phyloP scores from a whole-genome alignment of 2,329 filamentous ascomycete species.

The Paecilomyces formosus region DNA sequence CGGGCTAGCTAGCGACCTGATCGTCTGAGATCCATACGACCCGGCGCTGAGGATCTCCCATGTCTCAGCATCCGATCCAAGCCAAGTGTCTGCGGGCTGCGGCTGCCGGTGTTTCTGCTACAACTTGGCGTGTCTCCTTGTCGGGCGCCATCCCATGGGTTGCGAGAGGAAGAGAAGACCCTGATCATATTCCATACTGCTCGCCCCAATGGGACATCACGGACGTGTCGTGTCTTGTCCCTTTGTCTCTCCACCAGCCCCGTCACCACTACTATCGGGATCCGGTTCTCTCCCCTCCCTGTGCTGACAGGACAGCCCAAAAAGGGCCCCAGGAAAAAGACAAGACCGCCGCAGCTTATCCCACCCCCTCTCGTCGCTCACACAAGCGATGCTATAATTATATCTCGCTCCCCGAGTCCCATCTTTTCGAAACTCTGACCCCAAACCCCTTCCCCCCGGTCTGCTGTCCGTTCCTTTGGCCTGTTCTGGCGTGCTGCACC shows the following conservation, averaged over 20 bases:
- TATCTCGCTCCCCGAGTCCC: conserved; percentile 8
- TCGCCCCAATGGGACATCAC: background rate
- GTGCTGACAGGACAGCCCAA: background rate
- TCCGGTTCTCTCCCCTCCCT: background rate
- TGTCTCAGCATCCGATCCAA: background rate
- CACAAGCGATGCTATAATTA: conserved; percentile 1
- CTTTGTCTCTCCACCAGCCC: background rate
- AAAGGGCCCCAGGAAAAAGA: background rate
- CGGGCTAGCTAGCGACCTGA: background rate
- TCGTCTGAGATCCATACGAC: background rate
- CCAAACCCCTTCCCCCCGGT: conserved; percentile 12
- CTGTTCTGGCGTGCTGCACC: background rate
- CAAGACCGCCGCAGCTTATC: background rate
- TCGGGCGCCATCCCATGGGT: background rate
- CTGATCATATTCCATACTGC: background rate
- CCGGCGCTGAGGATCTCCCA: background rate
- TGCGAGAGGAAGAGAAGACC: background rate
- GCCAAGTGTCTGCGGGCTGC: background rate
- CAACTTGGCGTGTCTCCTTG: background rate
- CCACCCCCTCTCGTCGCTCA: background rate
- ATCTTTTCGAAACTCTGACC: background rate
- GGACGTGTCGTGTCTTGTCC: background rate
- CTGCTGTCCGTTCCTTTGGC: conserved; percentile 2
- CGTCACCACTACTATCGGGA: background rate
- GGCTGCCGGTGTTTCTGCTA: background rate